These are phyloP conservation scores for Trichoderma gamsii DNA, from an alignment of 495 filamentous ascomycete genomes.

Conservation along the genomic window DNA sequence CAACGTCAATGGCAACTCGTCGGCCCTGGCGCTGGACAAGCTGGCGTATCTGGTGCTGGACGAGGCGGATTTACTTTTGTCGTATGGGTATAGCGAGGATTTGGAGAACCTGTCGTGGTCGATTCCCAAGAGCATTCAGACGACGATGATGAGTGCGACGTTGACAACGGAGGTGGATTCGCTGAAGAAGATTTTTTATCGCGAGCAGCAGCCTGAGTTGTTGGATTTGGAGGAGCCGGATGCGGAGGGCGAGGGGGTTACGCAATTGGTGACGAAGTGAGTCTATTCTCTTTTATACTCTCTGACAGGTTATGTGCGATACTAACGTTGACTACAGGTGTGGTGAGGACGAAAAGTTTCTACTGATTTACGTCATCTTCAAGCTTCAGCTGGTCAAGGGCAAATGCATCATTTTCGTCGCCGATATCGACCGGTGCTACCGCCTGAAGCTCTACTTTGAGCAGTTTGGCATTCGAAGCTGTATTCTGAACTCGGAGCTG, in stretches of 20 bases:
- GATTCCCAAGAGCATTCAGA: slow-evolving; percentile 80
- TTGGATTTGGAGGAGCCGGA: slow-evolving; percentile 69
- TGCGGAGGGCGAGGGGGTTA: slow-evolving; percentile 64
- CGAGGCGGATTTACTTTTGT: slow-evolving; percentile 90
- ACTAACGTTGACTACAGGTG: slow-evolving; percentile 47
- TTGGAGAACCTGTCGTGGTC: slow-evolving; percentile 67
- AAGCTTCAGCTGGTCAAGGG: slow-evolving; percentile 92
- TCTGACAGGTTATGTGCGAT: neutral
- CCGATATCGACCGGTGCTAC: slow-evolving; percentile 89
- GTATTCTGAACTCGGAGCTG: slow-evolving; percentile 90
- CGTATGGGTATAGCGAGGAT: slow-evolving; percentile 91
- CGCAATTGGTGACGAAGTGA: slow-evolving; percentile 79
- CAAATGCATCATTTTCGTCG: slow-evolving; percentile 90
- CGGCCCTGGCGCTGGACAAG: slow-evolving; percentile 59
- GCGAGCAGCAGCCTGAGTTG: slow-evolving; percentile 54
- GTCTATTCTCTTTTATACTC: slow-evolving; percentile 19
- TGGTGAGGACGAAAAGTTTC: slow-evolving; percentile 94
- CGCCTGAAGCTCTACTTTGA: slow-evolving; percentile 92
- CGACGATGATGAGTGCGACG: slow-evolving; percentile 88
- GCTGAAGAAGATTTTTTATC: slow-evolving; percentile 80
- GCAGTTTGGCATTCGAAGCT: slow-evolving; percentile 90
- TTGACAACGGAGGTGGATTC: slow-evolving; percentile 79
- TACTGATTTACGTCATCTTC: slow-evolving; percentile 88
- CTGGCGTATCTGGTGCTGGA: slow-evolving; percentile 83
- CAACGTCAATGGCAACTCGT: slow-evolving; percentile 56